phyloP scores from a whole-genome alignment of 2,329 filamentous ascomycete genomes.

The Ophiobolus disseminans region DNA sequence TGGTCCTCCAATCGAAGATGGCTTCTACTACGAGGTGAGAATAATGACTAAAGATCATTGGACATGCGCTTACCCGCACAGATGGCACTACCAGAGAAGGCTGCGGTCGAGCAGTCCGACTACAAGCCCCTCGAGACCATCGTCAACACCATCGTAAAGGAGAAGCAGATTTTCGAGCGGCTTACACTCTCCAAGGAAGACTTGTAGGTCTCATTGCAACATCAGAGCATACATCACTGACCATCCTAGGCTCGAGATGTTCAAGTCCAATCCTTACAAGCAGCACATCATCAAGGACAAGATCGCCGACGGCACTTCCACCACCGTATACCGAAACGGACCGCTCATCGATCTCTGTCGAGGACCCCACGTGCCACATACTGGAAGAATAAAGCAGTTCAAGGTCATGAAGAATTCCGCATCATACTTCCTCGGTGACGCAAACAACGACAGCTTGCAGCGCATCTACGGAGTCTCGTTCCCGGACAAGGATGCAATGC shows the following conservation, averaged over 20 bases:
- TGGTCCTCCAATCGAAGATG: conserved; percentile 87
- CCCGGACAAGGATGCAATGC: conserved; percentile 94
- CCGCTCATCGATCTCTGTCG: conserved; percentile 94
- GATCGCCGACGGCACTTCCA: conserved; percentile 85
- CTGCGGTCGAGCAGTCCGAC: conserved; percentile 74
- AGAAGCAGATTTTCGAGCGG: conserved; percentile 94
- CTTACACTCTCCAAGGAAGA: conserved; percentile 89
- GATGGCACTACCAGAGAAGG: conserved; percentile 81
- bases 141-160: conserved; percentile 86
- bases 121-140: conserved; percentile 85
- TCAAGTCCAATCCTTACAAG: conserved; percentile 98
- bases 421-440: conserved; percentile 93
- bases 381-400: conserved; percentile 92
- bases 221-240: conserved; percentile 3
- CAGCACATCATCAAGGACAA: conserved; percentile 96
- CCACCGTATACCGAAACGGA: conserved; percentile 93
- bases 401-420: conserved; percentile 87
- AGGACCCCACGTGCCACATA: conserved; percentile 93
- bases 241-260: conserved; percentile 75
- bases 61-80: conserved; percentile 16
- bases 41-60: too few relatives aligned
- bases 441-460: conserved; percentile 92
- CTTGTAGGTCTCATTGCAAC: conserved; percentile 53
- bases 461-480: conserved; percentile 96
- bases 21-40: conserved; percentile 85